Base-by-base conservation (phyloP, 225 moss, liverwort and hornwort genomes). In the Polytrichum commune region DNA sequence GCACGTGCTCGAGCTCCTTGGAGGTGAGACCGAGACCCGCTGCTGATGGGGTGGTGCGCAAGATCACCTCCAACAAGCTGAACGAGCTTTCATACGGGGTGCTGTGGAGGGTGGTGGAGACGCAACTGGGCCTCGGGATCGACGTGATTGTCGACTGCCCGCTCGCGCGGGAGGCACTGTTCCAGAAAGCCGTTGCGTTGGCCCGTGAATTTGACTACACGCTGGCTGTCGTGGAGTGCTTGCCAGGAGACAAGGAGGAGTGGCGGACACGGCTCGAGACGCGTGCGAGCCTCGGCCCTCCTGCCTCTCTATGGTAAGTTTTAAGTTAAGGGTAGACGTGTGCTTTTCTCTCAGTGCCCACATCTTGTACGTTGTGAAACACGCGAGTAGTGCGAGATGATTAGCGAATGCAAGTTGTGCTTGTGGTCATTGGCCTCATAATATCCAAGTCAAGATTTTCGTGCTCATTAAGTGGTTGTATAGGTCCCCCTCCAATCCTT, bases 121-220 rank as follows among this genome's bases (percentile, higher is more conserved):
- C 90, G 68, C 90, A 91, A 78, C 81, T 91, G 22, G 71, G 73
- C 69, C 79, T 84, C 6, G 88, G 88, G 5, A 64, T 88, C 9
- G 81, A 77, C 67, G 86, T 88, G 19, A 81, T 91, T n/a, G 88
- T 91, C 16, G 90, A 91, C 55, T 86, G 82, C 69, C 90, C 90
- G 6, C 84, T 91, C 32, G 90, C 86, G 61, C 81, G 88, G 6
- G 72, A 75, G 6, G 77, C 69, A 1, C 65, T 91, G 16, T 86
- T 88, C 61, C 78, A 80, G 63, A 62, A 56, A 53, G 90, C 88
- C 24, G 66, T 58, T 19, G 26, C 54, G 58, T 72, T 86, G 6
- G 74, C 76, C n/a, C 29, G 72, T 3, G 73, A 74, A 68, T 67
- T 75, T 19, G 74, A 19, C 7, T 81, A 77, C 60, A 46, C 53